Percentiles rank a stretch among this genome's conserved stretches.
Evolutionary conservation across 768 basidiomycete genomes (phyloP).

Genomic region (Phanerochaete carnosa): DNA sequence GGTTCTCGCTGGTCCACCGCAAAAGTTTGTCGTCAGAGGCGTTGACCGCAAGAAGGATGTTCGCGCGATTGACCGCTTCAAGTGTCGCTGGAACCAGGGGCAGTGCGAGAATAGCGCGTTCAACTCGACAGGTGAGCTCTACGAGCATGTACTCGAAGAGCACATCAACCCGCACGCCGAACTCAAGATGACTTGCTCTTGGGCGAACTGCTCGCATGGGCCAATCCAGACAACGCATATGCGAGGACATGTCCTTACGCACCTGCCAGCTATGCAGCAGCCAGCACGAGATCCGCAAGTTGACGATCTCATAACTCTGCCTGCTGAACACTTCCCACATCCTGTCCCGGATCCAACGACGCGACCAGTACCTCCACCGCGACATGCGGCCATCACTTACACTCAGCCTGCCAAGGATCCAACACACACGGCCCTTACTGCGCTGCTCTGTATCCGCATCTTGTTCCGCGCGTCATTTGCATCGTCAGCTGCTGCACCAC

Average conservation of each 20-base stretch:
- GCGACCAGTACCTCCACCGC: conserved; percentile 71
- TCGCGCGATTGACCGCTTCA: conserved; percentile 57
- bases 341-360: conserved; percentile 60
- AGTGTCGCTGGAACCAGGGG: conserved; percentile 73
- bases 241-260: conserved; percentile 72
- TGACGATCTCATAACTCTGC: conserved; percentile 70
- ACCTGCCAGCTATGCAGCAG: conserved; percentile 60
- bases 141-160: conserved; percentile 66
- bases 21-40: conserved; percentile 85
- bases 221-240: conserved; percentile 47
- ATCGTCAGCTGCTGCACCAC: conserved; percentile 60
- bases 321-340: conserved; percentile 50
- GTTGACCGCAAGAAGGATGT: conserved; percentile 67
- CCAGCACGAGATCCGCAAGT: conserved; percentile 63
- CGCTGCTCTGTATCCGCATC: conserved; percentile 79
- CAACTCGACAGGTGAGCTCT: conserved; percentile 58
- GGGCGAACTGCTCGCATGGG: conserved; percentile 62
- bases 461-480: conserved; percentile 80
- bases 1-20: conserved; percentile 70
- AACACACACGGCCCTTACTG: conserved; percentile 71
- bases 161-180: conserved; percentile 42
- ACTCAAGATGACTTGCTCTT: conserved; percentile 55
- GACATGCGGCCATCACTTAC: conserved; percentile 56
- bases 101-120: conserved; percentile 49
- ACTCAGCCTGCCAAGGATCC: conserved; percentile 59